phyloP scores from a whole-genome alignment of 2,329 filamentous ascomycete genomes.

The Neurospora sp. region DNA sequence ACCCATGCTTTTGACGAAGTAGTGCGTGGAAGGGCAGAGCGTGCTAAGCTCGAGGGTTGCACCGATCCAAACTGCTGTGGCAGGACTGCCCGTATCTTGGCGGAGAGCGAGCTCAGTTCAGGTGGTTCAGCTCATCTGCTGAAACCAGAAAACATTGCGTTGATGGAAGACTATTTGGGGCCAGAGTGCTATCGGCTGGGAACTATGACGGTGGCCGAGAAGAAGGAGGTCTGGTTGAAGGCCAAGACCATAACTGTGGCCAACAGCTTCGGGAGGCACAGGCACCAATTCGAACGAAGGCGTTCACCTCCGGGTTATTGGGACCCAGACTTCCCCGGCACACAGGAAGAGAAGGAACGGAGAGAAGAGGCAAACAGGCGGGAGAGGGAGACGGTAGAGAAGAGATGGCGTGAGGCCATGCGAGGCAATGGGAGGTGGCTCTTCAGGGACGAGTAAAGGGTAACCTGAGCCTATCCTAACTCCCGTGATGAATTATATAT shows the following conservation, averaged over 20 bases:
- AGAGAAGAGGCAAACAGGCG: constrained; percentile 53
- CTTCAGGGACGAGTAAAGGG: constrained; percentile 64
- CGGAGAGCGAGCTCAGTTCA: constrained; percentile 35
- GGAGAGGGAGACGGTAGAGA: constrained; percentile 56
- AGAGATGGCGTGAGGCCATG: constrained; percentile 75
- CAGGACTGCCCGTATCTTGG: constrained; percentile 58
- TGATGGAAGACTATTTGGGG: constrained; percentile 49
- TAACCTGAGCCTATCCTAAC: background rate
- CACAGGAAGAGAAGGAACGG: constrained; percentile 66
- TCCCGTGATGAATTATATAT: background rate
- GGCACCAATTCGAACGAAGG: constrained; percentile 61
- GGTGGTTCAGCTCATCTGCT: constrained; percentile 26
- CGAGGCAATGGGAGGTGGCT: constrained; percentile 65
- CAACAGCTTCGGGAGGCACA: constrained; percentile 67
- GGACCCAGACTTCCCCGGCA: constrained; percentile 80
- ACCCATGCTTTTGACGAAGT: constrained; percentile 68
- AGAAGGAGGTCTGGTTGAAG: constrained; percentile 59
- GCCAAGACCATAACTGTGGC: constrained; percentile 67
- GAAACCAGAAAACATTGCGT: constrained; percentile 32
- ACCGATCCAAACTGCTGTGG: constrained; percentile 70
- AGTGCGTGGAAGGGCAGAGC: constrained; percentile 58
- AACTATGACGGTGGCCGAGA: constrained; percentile 49
- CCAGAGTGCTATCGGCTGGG: constrained; percentile 49
- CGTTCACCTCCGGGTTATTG: constrained; percentile 81
- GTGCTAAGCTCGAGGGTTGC: constrained; percentile 65